Conservation (phyloP, 2,329 filamentous ascomycete genomes). For the Paraphaeosphaeria minitans region DNA sequence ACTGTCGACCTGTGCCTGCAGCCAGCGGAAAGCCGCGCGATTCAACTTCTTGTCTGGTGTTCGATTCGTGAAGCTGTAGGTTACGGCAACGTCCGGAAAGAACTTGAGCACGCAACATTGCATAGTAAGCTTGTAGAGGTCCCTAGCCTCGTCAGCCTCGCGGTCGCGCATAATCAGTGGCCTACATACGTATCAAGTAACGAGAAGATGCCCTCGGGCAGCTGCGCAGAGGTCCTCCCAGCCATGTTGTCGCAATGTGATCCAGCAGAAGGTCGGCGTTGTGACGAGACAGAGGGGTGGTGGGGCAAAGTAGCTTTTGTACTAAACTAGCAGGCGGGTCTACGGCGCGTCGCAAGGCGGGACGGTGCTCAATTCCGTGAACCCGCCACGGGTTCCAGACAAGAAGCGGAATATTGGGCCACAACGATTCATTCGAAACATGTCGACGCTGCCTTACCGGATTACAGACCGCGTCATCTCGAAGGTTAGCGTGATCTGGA, state of each 20-base stretch:
- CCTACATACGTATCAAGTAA: constrained; percentile 52
- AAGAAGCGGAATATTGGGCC: background rate
- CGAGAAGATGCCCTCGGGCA: constrained; percentile 50
- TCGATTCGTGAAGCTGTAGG: constrained; percentile 93
- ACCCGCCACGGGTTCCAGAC: background rate
- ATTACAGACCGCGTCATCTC: constrained; percentile 11
- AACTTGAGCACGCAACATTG: constrained; percentile 88
- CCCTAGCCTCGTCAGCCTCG: constrained; percentile 36
- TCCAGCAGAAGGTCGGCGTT: background rate
- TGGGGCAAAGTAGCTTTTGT: constrained; percentile 23
- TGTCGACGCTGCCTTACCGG: background rate
- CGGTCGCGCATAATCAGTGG: background rate
- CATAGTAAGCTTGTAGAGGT: constrained; percentile 98
- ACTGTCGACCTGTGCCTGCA: constrained; percentile 82
- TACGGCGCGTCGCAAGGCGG: constrained; percentile 2
- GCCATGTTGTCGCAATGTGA: constrained; percentile 26
- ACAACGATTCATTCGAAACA: background rate
- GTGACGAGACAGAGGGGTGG: constrained; percentile 32
- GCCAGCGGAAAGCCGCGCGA: constrained; percentile 81
- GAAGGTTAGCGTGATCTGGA: constrained; percentile 3
- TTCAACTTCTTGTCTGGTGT: constrained; percentile 93
- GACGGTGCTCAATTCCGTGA: background rate
- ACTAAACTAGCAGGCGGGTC: background rate
- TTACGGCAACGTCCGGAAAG: constrained; percentile 79
- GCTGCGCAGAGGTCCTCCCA: constrained; percentile 13